Base-by-base conservation (phyloP, 805 yeast genomes). In the Yamadazyma kitorensis region DNA sequence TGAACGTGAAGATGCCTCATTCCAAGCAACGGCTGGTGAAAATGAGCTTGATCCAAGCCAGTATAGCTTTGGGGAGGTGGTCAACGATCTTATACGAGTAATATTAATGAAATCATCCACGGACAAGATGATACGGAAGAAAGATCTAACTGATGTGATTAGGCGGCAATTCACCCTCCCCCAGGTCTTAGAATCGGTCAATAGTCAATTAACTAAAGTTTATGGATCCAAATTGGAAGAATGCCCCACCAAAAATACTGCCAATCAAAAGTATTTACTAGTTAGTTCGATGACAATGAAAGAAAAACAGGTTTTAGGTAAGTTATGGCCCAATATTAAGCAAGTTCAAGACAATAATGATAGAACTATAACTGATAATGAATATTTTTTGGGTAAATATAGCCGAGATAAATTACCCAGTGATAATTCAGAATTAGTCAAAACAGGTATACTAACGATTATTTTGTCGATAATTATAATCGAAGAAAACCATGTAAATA, bases 401-500 rank as follows among this genome's bases (percentile, higher is more conserved):
- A 33, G 32, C 8, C 42, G 55, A 26, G 27, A 45, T 1, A 31
- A 31, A 4, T 28, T 49, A 3, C 55, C 60, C 2, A 39, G 43
- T 16, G 49, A 51, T 14, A 55, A 57, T 36, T 25, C 28, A 6
- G 67, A 59, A 22, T 40, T 60, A 24, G 48, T 59, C 9, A 51
- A 55, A 33, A 44, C 48, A 2, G 71, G 73, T 7, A 23, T 67
- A 2, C 41, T 54, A 22, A 32, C 58, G 20, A 36, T 62, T 22
- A 43, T 64, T 4, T 28, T 65, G 4, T 34, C 61, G 8, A 24
- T 62, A 6, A 36, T 66, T 5, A 48, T 67, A 0, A 40, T 64
- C 11, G 43, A 55, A 23, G 64, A 58, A 17, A 64, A 64, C 39
- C 54, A 58, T 34, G 32, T 61, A 9, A 37, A 49, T 3, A 68